Evolutionary conservation across 768 basidiomycete species (phyloP).

Genomic region (Pisolithus marmoratus): DNA sequence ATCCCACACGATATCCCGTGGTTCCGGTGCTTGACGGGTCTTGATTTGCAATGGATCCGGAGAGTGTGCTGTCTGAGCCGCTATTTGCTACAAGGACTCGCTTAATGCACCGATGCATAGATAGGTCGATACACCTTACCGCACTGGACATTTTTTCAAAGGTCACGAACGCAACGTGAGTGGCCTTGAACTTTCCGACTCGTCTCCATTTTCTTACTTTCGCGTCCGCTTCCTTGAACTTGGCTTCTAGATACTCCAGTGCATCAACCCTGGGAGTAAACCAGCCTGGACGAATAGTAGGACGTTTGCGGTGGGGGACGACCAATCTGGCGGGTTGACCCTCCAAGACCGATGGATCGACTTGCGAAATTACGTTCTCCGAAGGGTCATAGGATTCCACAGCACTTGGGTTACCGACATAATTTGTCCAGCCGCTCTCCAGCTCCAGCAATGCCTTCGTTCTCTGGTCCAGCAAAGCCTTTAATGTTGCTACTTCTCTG

Average conservation of each 20-base stretch:
- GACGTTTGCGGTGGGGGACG: constrained; percentile 69
- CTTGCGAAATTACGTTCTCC: constrained; percentile 43
- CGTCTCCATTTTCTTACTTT: constrained; percentile 69
- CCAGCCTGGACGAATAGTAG: constrained; percentile 71
- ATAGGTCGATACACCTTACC: constrained; percentile 38
- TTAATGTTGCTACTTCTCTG: constrained; percentile 73
- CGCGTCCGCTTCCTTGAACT: constrained; percentile 80
- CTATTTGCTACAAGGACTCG: constrained; percentile 61
- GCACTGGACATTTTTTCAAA: constrained; percentile 95
- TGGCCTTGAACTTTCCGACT: constrained; percentile 71
- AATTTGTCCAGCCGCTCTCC: constrained; percentile 83
- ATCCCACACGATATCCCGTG: constrained; percentile 92
- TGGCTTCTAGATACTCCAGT: constrained; percentile 76
- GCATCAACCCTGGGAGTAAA: constrained; percentile 80
- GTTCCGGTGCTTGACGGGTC: constrained; percentile 83
- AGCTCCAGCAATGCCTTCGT: constrained; percentile 76
- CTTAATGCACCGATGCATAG: background rate
- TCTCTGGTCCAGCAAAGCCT: constrained; percentile 66
- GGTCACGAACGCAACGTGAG: constrained; percentile 87
- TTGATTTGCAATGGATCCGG: constrained; percentile 58
- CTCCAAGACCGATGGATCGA: constrained; percentile 51
- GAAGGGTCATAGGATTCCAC: constrained; percentile 76
- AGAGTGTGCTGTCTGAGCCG: constrained; percentile 77
- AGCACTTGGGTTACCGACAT: constrained; percentile 90
- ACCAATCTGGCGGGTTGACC: constrained; percentile 54